These are phyloP conservation scores for Aspergillus tanneri DNA, from an alignment of 2,329 filamentous ascomycete genomes.

Conservation along the genomic window DNA sequence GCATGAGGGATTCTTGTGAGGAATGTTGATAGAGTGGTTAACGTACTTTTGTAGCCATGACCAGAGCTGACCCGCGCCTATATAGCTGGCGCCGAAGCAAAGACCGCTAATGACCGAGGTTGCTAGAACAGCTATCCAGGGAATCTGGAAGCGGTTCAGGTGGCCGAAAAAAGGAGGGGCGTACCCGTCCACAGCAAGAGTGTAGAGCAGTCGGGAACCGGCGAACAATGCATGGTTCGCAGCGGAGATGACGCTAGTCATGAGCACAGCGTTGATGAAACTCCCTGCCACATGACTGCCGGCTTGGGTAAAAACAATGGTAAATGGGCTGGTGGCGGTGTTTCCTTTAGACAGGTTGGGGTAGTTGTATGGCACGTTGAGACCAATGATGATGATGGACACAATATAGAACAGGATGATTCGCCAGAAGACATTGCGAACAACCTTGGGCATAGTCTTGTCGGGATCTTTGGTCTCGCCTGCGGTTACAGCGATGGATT, in stretches of 20 bases:
- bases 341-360: slow-evolving; percentile 45
- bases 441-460: slow-evolving; percentile 60
- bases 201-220: slow-evolving; percentile 58
- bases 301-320: slow-evolving; percentile 60
- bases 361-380: slow-evolving; percentile 60
- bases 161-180: slow-evolving; percentile 57
- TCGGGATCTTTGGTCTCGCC: slow-evolving; percentile 65
- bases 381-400: slow-evolving; percentile 56
- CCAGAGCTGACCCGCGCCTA: slow-evolving; percentile 65
- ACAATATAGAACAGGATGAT: slow-evolving; percentile 57
- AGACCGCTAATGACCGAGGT: slow-evolving; percentile 57
- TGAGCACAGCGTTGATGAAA: slow-evolving; percentile 62
- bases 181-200: slow-evolving; percentile 54
- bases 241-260: slow-evolving; percentile 59
- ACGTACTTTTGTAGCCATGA: slow-evolving; percentile 67
- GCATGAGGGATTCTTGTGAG: neutral
- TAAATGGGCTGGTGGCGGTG: slow-evolving; percentile 55
- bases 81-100: slow-evolving; percentile 65
- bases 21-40: slow-evolving; percentile 22
- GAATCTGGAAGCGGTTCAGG: slow-evolving; percentile 52
- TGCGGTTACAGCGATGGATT: slow-evolving; percentile 65
- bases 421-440: slow-evolving; percentile 66
- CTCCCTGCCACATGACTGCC: slow-evolving; percentile 56
- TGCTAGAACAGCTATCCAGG: slow-evolving; percentile 55
- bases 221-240: slow-evolving; percentile 61